phyloP scores from a whole-genome alignment of 2,329 filamentous ascomycete species.

The Chalaropsis ovoidea region DNA sequence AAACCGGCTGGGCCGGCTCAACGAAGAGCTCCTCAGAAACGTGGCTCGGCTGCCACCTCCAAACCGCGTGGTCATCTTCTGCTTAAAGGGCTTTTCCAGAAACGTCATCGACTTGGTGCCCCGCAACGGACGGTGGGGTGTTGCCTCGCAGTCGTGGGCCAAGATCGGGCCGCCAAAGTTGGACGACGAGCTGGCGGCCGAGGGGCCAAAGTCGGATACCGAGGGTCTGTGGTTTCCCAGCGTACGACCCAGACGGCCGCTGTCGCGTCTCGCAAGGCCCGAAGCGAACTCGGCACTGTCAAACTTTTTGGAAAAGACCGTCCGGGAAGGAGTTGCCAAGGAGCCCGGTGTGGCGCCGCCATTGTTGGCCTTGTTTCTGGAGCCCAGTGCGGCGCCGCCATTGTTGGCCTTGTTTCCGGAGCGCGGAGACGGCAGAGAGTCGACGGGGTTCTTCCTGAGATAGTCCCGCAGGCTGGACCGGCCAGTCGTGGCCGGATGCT shows the following conservation, averaged over 20 bases:
- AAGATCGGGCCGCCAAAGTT: not conserved
- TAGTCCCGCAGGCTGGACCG: conserved; percentile 20
- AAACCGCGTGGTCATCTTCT: conserved; percentile 9
- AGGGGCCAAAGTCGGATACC: conserved; percentile 16
- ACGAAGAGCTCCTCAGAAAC: conserved; percentile 17
- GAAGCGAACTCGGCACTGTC: not conserved
- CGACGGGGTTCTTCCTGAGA: conserved; percentile 8
- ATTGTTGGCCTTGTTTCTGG: not conserved
- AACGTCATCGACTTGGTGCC: conserved; percentile 25
- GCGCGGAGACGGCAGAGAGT: not conserved
- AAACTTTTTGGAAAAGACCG: conserved; percentile 1
- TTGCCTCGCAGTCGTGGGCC: not conserved
- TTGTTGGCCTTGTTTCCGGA: not conserved
- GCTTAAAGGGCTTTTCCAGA: conserved; percentile 20
- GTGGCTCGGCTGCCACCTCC: conserved; percentile 17
- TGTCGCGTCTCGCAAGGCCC: not conserved
- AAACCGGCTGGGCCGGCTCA: conserved; percentile 10
- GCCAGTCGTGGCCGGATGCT: not conserved
- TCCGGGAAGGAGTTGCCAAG: not conserved
- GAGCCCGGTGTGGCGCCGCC: not conserved
- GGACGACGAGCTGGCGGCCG: not conserved
- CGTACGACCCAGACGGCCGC: conserved; percentile 15
- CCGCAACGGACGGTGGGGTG: conserved; percentile 14
- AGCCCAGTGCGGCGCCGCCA: not conserved
- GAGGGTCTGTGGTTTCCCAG: conserved; percentile 15